Evolutionary conservation across 192 early-diverging fungal species (phyloP), one percentile per base, ranked within the genome.

Genomic region (Ambispora gerdemannii): DNA sequence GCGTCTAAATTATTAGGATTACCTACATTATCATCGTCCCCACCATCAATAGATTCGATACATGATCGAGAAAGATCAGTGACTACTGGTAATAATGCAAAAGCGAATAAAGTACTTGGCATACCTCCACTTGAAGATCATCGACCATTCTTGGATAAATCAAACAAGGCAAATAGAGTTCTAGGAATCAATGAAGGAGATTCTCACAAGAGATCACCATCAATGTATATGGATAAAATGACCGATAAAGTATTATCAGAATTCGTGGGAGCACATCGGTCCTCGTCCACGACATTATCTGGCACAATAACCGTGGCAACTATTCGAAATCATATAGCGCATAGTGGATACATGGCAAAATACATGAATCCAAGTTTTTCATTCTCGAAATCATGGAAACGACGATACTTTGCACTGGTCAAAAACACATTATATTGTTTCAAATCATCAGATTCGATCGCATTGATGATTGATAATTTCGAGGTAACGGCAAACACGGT

Each of bases 301-400:
- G 20, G 51, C 36, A 20, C 20, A 36, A 20, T 69, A 3, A 69
- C 67, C 0, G 67, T 69, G 4, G 67, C 67, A 15, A 69, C 32
- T 35, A 56, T 69, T 34, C 30, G 19, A 8, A 56, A 69, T 13
- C 33, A 36, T 69, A 4, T 56, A 36, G 32, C 63, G 1, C 67
- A 71, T 50, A 59, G 56, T 20, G 75, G 78, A 11, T 72, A 75
- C 27, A 49, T 80, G 32, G 58, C 78, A 67, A 76, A 77, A 61
- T 74, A 77, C 33, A 63, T 65, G 0, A 75, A 74, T 28, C 50
- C 73, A 28, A 75, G 65, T 35, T 80, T 80, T 72, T 60, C 68
- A 20, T 75, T 73, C 28, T 75, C 72, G 35, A 80, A 77, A 71
- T 72, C 73, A 36, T 80, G 78, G 78, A 80, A 77, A 27, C 68